phyloP scores from a whole-genome alignment of 139 green algal genomes.

The Picochlorum sp. region DNA sequence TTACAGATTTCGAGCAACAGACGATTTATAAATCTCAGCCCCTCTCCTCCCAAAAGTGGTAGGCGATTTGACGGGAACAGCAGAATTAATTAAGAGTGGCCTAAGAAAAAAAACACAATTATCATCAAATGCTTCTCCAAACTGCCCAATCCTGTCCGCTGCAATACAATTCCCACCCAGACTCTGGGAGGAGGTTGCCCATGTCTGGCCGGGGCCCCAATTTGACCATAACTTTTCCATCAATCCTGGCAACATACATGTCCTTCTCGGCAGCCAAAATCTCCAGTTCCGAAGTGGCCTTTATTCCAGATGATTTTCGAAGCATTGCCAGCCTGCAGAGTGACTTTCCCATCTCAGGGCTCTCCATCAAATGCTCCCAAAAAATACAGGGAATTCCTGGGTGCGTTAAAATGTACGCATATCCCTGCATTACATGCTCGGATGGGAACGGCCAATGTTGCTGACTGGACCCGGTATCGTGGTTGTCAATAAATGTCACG shows the following conservation, averaged over 20 bases:
- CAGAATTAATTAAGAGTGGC: too few species aligned
- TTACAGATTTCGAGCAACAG: too few species aligned
- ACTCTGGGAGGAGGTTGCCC: conserved; percentile 24
- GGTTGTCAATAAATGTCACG: conserved; percentile 80
- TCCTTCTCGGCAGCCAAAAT: conserved; percentile 52
- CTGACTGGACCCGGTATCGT: conserved; percentile 56
- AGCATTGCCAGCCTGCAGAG: conserved; percentile 30
- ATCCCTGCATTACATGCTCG: conserved; percentile 50
- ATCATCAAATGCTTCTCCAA: conserved; percentile 30
- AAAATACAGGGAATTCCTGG: conserved; percentile 74
- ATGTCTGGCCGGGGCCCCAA: conserved; percentile 42
- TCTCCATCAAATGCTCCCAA: conserved; percentile 61
- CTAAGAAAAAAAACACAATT: background rate
- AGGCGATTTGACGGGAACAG: too few species aligned
- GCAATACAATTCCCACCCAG: conserved; percentile 33
- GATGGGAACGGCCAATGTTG: conserved; percentile 73
- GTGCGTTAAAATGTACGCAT: conserved; percentile 94
- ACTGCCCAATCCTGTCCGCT: conserved; percentile 39
- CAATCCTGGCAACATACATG: conserved; percentile 58
- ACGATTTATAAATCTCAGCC: too few species aligned
- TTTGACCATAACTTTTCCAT: conserved; percentile 37
- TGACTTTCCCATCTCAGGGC: background rate
- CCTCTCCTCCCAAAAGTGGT: too few species aligned
- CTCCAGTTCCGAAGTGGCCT: conserved; percentile 43
- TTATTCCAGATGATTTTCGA: conserved; percentile 39